Conservation (phyloP, 768 basidiomycete species). For the Candolleomyces eurysporus region DNA sequence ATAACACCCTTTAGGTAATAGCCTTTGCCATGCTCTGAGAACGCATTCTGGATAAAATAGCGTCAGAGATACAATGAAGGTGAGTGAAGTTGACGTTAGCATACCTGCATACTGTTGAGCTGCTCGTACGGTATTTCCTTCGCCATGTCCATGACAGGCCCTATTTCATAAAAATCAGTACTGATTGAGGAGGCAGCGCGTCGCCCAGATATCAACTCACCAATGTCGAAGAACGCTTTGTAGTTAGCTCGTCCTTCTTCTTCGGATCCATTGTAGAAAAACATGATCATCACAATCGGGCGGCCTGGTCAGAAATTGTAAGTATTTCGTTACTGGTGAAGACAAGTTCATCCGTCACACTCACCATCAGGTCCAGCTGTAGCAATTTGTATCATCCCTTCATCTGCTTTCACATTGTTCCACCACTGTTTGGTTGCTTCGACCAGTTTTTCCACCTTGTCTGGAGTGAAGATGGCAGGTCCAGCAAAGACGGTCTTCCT, state of each 20-base stretch:
- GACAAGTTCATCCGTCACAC: not conserved
- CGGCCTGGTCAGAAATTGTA: not conserved
- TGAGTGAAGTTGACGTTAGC: not conserved
- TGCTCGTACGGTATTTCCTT: constrained; percentile 47
- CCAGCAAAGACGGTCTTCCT: constrained; percentile 47
- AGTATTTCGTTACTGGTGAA: not conserved
- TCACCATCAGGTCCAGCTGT: not conserved
- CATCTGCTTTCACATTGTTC: constrained; percentile 32
- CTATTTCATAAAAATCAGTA: constrained; percentile 20
- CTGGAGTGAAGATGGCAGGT: constrained; percentile 30
- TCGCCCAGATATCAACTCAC: constrained; percentile 20
- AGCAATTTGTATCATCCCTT: constrained; percentile 27
- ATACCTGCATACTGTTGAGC: constrained; percentile 39
- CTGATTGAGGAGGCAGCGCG: too few relatives aligned
- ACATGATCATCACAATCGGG: constrained; percentile 29
- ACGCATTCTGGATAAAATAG: constrained; percentile 29
- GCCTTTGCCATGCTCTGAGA: constrained; percentile 31
- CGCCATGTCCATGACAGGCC: constrained; percentile 35
- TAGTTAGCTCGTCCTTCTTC: constrained; percentile 43
- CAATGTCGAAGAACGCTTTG: constrained; percentile 44
- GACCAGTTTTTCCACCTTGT: constrained; percentile 28
- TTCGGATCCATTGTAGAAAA: constrained; percentile 53
- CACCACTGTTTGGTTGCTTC: constrained; percentile 37
- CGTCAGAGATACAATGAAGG: not conserved
- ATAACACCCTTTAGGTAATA: constrained; percentile 42